Evolutionary conservation across 176 grass and related monocot genomes (phyloP).

Genomic region (Zea luxurians): DNA sequence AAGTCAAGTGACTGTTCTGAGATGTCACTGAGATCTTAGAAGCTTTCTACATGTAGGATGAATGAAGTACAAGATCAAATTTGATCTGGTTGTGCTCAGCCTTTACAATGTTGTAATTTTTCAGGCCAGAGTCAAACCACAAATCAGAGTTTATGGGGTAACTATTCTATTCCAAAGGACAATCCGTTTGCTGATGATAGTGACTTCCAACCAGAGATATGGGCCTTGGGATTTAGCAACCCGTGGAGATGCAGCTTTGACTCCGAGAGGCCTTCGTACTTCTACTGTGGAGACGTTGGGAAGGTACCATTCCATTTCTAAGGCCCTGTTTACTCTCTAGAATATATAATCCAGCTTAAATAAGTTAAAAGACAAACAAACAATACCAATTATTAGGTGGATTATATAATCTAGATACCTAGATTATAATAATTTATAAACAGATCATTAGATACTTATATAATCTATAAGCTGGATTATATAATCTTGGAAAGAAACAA

Average conservation of each 20-base stretch:
- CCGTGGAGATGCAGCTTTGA: conserved; percentile 85
- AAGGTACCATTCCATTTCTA: conserved; percentile 46
- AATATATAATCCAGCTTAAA: too few relatives aligned
- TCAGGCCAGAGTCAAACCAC: conserved; percentile 53
- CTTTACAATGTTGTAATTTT: conserved; percentile 25
- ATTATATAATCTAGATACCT: too few relatives aligned
- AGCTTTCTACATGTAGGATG: not conserved
- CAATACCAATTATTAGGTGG: too few relatives aligned
- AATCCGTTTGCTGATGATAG: conserved; percentile 57
- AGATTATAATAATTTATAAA: too few relatives aligned
- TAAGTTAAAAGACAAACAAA: too few relatives aligned
- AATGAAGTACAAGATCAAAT: not conserved
- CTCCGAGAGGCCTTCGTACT: conserved; percentile 61
- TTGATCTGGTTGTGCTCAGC: not conserved
- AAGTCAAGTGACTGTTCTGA: not conserved
- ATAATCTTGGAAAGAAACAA: too few relatives aligned
- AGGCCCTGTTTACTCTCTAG: not conserved
- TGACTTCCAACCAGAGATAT: conserved; percentile 57
- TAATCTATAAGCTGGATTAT: too few relatives aligned
- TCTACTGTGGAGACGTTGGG: conserved; percentile 77
- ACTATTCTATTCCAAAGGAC: conserved; percentile 72
- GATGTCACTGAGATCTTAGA: not conserved
- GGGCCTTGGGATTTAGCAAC: conserved; percentile 65
- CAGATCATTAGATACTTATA: too few relatives aligned
- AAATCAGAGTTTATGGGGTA: conserved; percentile 62